Conservation (phyloP, 805 yeast species). For the Jamesozyma jinghongensis region DNA sequence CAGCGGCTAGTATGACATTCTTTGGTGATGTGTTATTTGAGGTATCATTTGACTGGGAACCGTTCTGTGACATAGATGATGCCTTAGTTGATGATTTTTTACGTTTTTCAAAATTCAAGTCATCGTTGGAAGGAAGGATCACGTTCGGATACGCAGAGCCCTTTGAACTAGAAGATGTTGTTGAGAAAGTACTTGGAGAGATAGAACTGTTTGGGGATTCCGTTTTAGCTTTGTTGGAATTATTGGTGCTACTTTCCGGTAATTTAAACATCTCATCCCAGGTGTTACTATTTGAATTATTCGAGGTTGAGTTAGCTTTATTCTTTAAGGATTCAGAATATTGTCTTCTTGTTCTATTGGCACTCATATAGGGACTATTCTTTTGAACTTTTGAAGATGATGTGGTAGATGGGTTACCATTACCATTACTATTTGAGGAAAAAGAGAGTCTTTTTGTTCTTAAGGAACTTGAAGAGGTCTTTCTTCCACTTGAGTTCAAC, state of each 20-base stretch:
- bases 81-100: constrained; percentile 1
- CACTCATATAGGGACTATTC: constrained; percentile 24
- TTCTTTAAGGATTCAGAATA: constrained; percentile 5
- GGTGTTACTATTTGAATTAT: constrained; percentile 2
- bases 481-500: constrained; percentile 1
- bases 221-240: not conserved
- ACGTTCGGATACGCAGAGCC: constrained; percentile 14
- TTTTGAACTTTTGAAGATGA: constrained; percentile 26
- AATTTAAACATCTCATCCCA: constrained; percentile 26
- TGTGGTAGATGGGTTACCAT: not conserved
- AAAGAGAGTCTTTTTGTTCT: constrained; percentile 4
- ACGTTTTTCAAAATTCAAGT: not conserved
- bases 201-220: not conserved
- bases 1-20: constrained; percentile 13
- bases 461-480: constrained; percentile 1
- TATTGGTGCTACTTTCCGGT: constrained; percentile 20
- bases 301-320: not conserved
- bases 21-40: constrained; percentile 22
- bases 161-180: constrained; percentile 1
- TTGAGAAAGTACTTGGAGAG: constrained; percentile 2
- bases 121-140: constrained; percentile 16
- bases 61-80: constrained; percentile 4
- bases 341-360: constrained; percentile 12
- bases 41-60: not conserved
- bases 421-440: not conserved